These are phyloP conservation scores for Botryococcus braunii DNA, from an alignment of 163 green algal genomes.

Conservation along the genomic window DNA sequence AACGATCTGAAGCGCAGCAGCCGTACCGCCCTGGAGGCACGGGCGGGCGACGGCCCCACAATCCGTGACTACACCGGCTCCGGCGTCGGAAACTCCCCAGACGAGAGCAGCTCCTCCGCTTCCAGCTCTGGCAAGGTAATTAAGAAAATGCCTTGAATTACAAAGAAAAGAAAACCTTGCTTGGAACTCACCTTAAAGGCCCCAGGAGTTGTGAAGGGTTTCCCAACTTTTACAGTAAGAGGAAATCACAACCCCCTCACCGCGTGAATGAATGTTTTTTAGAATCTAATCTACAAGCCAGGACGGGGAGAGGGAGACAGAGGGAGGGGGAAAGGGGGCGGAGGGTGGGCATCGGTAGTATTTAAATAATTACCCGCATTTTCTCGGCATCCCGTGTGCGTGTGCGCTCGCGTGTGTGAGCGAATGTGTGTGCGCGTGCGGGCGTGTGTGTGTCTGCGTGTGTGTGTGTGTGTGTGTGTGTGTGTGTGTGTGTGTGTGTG, in stretches of 20 bases:
- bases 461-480: no score
- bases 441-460: no score
- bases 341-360: no score
- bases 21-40: background rate
- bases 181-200: background rate
- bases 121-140: background rate
- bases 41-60: background rate
- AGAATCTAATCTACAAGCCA: no score
- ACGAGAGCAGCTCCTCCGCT: background rate
- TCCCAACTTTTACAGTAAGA: background rate
- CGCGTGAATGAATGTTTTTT: background rate
- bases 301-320: no score
- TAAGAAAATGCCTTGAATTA: background rate
- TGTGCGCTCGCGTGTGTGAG: no score
- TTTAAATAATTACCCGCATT: no score
- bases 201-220: background rate
- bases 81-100: conserved; percentile 8
- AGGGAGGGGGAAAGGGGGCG: no score
- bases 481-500: no score
- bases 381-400: no score
- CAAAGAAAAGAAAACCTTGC: no score
- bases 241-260: background rate
- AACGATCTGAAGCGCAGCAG: background rate
- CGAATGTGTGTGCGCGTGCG: no score
- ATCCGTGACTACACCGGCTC: conserved; percentile 13